phyloP scores from a whole-genome alignment of 208 protist species.

The Wallacemonas sp. region DNA sequence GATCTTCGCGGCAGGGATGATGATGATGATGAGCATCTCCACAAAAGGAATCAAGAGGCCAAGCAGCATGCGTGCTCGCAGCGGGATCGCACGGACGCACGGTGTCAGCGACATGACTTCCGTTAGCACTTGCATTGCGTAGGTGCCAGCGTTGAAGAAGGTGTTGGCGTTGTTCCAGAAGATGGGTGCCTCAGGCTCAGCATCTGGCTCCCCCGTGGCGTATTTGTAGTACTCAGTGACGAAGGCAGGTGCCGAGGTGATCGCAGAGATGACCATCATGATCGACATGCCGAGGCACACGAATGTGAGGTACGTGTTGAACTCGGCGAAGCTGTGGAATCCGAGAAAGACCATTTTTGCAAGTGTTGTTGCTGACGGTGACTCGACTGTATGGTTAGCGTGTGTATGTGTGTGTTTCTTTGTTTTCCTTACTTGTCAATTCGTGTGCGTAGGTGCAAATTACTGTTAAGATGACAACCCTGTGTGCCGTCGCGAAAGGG shows the following conservation, averaged over 20 bases:
- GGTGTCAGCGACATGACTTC: conserved; percentile 49
- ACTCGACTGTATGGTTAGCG: no score
- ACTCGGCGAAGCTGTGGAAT: conserved; percentile 58
- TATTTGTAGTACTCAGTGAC: conserved; percentile 77
- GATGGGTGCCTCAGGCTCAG: conserved; percentile 24
- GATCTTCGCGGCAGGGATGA: conserved; percentile 39
- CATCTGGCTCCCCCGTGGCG: conserved; percentile 45
- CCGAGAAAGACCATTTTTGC: conserved; percentile 33
- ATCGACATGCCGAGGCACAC: conserved; percentile 82
- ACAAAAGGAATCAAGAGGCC: conserved; percentile 49
- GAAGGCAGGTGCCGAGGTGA: conserved; percentile 81
- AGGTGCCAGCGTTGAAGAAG: conserved; percentile 79
- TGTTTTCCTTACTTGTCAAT: no score
- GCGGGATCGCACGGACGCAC: conserved; percentile 45
- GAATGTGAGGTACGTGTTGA: conserved; percentile 78
- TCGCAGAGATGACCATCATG: conserved; percentile 83
- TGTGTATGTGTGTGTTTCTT: no score
- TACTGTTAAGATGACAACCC: no score
- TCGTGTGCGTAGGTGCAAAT: no score
- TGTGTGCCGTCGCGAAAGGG: no score
- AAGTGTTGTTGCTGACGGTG: neutral
- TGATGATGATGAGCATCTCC: conserved; percentile 59
- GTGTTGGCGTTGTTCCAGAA: conserved; percentile 80
- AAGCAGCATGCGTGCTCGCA: conserved; percentile 44
- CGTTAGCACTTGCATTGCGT: conserved; percentile 49